Percentiles rank a stretch among this genome's conserved stretches.
These are phyloP conservation scores for Solanum aculeatissimum DNA, from an alignment of 305 asterid species.

Conservation along the genomic window DNA sequence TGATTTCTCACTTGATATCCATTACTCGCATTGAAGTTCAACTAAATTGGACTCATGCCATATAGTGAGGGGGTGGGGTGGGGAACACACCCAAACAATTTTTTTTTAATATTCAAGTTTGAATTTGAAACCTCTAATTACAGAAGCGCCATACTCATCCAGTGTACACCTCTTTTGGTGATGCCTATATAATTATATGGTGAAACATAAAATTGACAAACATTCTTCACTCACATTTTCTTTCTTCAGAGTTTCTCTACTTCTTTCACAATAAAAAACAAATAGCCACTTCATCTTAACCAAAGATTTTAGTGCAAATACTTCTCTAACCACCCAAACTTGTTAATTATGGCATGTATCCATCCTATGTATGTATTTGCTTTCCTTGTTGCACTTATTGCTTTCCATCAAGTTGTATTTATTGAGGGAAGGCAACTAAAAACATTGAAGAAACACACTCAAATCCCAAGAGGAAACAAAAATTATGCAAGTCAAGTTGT, in stretches of 20 bases:
- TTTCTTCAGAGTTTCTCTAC: neutral
- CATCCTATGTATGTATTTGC: slow-evolving; percentile 5
- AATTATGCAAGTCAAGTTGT: neutral
- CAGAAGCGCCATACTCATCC: neutral
- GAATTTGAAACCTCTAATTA: neutral
- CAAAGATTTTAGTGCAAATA: neutral
- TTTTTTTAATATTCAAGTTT: neutral
- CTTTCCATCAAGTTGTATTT: slow-evolving; percentile 2
- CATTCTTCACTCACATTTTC: neutral
- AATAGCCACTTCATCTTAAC: neutral
- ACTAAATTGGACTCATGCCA: neutral
- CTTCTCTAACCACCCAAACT: neutral
- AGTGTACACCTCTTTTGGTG: neutral
- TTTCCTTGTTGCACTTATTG: slow-evolving; percentile 9
- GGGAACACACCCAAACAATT: neutral
- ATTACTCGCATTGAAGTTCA: neutral
- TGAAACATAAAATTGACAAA: neutral
- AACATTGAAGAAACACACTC: neutral
- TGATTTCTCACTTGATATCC: neutral
- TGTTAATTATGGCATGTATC: slow-evolving; percentile 18
- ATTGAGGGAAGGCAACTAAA: slow-evolving; percentile 25
- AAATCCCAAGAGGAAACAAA: neutral
- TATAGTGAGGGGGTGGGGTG: no score
- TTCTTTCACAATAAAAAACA: neutral
- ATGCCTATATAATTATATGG: neutral